Percentiles rank a stretch among this genome's conserved stretches.
Evolutionary conservation across 495 filamentous ascomycete genomes (phyloP).

Genomic region (Tuber borchii): DNA sequence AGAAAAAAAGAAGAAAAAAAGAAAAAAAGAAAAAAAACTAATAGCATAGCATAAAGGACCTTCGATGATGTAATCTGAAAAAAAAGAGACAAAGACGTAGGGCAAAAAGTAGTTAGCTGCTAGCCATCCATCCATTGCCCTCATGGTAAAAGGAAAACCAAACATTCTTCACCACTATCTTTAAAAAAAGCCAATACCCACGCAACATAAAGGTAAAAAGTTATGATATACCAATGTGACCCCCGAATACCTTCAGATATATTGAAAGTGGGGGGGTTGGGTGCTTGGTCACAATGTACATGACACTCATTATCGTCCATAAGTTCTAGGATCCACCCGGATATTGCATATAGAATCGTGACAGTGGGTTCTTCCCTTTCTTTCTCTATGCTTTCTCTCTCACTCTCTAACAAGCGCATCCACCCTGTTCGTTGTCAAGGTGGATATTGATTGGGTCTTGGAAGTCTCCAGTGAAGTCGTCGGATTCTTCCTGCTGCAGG

Average conservation of each 20-base stretch:
- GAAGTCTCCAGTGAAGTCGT: conserved; percentile 87
- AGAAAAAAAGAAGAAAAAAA: background rate
- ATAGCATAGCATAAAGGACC: background rate
- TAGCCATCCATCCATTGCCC: background rate
- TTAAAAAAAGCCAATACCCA: background rate
- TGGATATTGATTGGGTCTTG: conserved; percentile 96
- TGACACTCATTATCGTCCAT: background rate
- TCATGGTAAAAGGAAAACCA: conserved; percentile 6
- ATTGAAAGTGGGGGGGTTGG: background rate
- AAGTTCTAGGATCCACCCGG: background rate
- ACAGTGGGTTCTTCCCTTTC: background rate
- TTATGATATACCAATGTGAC: background rate
- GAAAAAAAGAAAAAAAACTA: conserved; percentile 6
- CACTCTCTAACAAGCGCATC: conserved; percentile 71
- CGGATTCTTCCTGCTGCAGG: conserved; percentile 89
- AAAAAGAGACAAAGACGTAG: background rate
- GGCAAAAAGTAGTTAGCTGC: background rate
- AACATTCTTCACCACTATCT: background rate
- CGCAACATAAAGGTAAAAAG: conserved; percentile 7
- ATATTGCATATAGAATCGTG: conserved; percentile 3
- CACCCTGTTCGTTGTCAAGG: conserved; percentile 80
- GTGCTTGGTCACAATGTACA: background rate
- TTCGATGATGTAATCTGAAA: background rate
- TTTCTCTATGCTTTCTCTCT: conserved; percentile 28
- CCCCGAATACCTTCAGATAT: background rate